phyloP scores from a whole-genome alignment of 1,139 yeast species.

The Yamadazyma taylorii region DNA sequence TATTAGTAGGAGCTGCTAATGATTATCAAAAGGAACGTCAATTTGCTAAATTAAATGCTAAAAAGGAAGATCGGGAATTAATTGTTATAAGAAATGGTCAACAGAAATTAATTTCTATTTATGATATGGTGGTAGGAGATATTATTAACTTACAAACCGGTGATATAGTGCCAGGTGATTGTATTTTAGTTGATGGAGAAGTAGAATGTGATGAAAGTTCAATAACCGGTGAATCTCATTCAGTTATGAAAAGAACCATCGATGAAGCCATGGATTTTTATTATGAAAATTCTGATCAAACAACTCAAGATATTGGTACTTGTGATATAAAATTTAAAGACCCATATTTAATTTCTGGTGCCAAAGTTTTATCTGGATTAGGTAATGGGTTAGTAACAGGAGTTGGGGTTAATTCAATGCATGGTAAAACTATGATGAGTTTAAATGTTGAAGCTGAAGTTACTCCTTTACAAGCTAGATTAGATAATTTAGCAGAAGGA shows the following conservation, averaged over 20 bases:
- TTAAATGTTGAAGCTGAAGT: constrained; percentile 71
- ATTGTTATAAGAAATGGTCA: constrained; percentile 74
- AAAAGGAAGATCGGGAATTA: constrained; percentile 82
- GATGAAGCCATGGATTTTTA: constrained; percentile 41
- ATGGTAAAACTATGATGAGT: constrained; percentile 88
- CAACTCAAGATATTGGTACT: constrained; percentile 49
- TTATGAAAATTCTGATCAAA: constrained; percentile 28
- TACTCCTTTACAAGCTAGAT: constrained; percentile 86
- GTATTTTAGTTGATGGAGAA: constrained; percentile 70
- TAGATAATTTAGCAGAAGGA: constrained; percentile 83
- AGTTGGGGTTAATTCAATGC: constrained; percentile 84
- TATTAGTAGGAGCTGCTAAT: constrained; percentile 88
- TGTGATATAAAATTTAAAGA: constrained; percentile 51
- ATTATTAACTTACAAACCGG: constrained; percentile 84
- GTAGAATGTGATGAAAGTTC: constrained; percentile 92
- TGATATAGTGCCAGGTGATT: constrained; percentile 90
- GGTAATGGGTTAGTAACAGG: constrained; percentile 88
- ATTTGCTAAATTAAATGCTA: constrained; percentile 80
- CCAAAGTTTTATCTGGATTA: constrained; percentile 80
- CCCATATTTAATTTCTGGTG: constrained; percentile 89
- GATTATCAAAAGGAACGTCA: constrained; percentile 97
- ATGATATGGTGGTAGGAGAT: constrained; percentile 85
- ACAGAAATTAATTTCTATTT: constrained; percentile 68
- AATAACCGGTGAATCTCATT: constrained; percentile 89
- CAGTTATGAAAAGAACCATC: constrained; percentile 68